Base-by-base conservation (phyloP, 129 eudicot species). In the Lactuca saligna region DNA sequence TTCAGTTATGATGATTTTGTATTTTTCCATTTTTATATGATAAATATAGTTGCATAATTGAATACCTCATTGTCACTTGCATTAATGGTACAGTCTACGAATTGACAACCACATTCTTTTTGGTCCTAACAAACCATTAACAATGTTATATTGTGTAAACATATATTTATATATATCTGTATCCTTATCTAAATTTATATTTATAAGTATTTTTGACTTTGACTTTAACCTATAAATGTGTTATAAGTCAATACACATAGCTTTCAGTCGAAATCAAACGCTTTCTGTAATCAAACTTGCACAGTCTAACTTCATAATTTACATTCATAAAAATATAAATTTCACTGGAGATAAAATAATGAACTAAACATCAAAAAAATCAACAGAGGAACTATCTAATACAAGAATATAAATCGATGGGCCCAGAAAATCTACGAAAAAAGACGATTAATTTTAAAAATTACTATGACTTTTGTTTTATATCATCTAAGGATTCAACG, bases 81-180 rank as follows among this genome's bases (percentile, higher is more conserved):
- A 75, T 67, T 75, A 75, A 67, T 75, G 56, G 14, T 6, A 59
- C 46, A 48, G 80, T 67, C 59, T 67, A 75, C 13, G 39, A 66
- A 67, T 48, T 58, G 80, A 49, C 74, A 59, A 8, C 63, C 29
- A 11, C 44, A 37, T 67, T 54, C 68, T 70, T 16, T 50, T 50
- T 51, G 15, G 13, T 11, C 51, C 15, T 66, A 58, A 66, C 46
- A 50, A 51, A 58, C 10, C 60, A 20, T 7, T 65, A 66, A 49
- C 48, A 13, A 33, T 50, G 25, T 9, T 42, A 6, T 49, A 29
- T 2, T 50, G 8, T 34, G 41, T 33, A 17, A 5, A 14, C 10
- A 4, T 20, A 10, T 54, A 37, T 20, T 2, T 42, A 8, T 16
- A 11, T 3, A 31, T 9, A 41, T 63, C 3, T 17, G 3, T 17